Evolutionary conservation across 345 rosid genomes (phyloP).

Genomic region (Excoecaria cochinchinensis): DNA sequence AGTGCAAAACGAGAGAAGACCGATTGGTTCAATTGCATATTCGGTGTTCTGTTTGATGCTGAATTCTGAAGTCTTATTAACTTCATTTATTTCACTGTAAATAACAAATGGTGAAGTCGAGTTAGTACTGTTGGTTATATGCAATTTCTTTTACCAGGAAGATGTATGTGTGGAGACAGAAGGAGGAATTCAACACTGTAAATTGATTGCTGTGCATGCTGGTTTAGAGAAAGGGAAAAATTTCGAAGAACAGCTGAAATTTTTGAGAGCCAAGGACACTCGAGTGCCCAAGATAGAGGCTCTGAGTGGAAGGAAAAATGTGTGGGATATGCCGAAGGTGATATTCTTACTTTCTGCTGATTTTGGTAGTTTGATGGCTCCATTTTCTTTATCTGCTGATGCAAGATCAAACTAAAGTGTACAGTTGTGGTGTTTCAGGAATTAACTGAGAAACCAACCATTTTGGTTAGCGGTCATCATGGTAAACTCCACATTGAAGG

Average conservation of each 20-base stretch:
- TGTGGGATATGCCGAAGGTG: conserved; percentile 85
- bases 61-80: not conserved
- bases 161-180: conserved; percentile 57
- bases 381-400: not conserved
- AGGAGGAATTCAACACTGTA: conserved; percentile 51
- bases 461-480: conserved; percentile 81
- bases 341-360: conserved; percentile 16
- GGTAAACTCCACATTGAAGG: conserved; percentile 78
- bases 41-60: not conserved
- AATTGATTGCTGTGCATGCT: conserved; percentile 76
- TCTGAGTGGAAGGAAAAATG: conserved; percentile 63
- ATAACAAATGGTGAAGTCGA: not conserved
- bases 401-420: conserved; percentile 21
- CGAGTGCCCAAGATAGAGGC: conserved; percentile 55
- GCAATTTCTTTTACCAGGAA: conserved; percentile 43
- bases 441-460: conserved; percentile 42
- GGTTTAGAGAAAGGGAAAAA: conserved; percentile 61
- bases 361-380: not conserved
- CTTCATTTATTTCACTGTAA: not conserved
- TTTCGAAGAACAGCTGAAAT: conserved; percentile 51
- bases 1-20: not conserved
- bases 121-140: not conserved
- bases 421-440: conserved; percentile 31
- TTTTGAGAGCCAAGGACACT: conserved; percentile 61
- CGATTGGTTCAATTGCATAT: not conserved